Base-by-base conservation (phyloP, 2,329 filamentous ascomycete genomes). In the Aspergillus sp. region DNA sequence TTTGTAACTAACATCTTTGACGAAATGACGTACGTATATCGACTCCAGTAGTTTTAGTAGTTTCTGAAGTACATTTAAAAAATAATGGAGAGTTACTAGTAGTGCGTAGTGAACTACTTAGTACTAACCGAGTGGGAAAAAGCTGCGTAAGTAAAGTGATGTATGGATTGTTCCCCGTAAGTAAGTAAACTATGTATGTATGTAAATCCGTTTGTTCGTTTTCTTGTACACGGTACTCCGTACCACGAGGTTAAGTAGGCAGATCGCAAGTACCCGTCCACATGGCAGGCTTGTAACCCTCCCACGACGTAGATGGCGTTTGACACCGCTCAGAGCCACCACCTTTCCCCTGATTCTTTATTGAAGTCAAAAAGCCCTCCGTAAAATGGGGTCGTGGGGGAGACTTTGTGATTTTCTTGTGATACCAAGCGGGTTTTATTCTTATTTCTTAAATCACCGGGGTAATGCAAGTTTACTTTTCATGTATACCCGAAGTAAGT, bases 221-320 rank as follows among this genome's bases (percentile, higher is more conserved):
- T 52, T 59, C 53, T 5, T 51, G 57, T 57, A 54, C 39, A 47
- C 45, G 56, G 52, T 50, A 55, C 53, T 52, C 55, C 60, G 65
- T 69, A 62, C 67, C 67, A 69, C 66, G 65, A 67, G 67, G 65
- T 36, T 6, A 36, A 12, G 2, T 25, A 36, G n/a, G 61, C 60
- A 55, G 67, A 64, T 63, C 62, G 61, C 61, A 50, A 62, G 58
- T 56, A 65, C 62, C 64, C 65, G 63, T 66, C 65, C 64, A 67
- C 66, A 68, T 68, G 66, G 65, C 63, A 64, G 56, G 57, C 48
- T 63, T 53, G 63, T 59, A 66, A 62, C 32, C 50, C 60, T 55
- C 23, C 63, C 52, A 54, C 55, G 56, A 57, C 54, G 53, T 59
- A 50, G 32, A 56, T 63, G 56, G 60, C 53, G 56, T 59, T 59